Evolutionary conservation across 2,329 filamentous ascomycete genomes (phyloP), one percentile per base, ranked within the genome.

Genomic region (Sarocladium oryzae): DNA sequence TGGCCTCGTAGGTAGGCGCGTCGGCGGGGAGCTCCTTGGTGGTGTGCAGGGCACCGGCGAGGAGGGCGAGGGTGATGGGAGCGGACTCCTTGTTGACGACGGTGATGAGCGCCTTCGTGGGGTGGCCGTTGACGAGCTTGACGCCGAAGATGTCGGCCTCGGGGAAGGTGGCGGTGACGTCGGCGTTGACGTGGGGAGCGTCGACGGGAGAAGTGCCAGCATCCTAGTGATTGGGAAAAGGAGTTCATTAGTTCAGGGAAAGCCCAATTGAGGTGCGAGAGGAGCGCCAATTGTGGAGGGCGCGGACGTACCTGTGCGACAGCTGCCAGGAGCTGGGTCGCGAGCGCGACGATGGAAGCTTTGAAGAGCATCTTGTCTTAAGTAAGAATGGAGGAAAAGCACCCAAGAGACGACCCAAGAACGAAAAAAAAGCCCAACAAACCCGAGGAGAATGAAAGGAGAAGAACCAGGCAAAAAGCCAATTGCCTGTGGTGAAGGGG

Each of bases 81-180:
- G 77, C 76, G 11, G 81, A 76, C 72, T 99, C 93, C 55, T 88
- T 77, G 76, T 99, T 99, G 67, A 77, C 81, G 66, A 99, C 77
- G 62, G 89, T 84, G 61, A 99, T 74, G 51, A 95, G 72, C 32
- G 90, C 86, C 68, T 88, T 83, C 56, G 90, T 96, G 37, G 89
- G 82, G 58, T 86, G 85, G 63, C 90, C 89, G 67, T 99, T 99
- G 76, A 97, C 81, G 60, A 97, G 84, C 81, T 95, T 96, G 61
- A 97, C 84, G 62, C 92, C 93, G 61, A 96, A 93, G 70, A 95
- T 85, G 74, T 95, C 89, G 74, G 84, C 67, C 64, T 85, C 75
- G 70, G 81, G 72, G 74, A 83, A 80, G 67, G 75, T 76, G 54
- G 85, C 78, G 58, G 78, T 77, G 60, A 85, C 71, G 51, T 84